Evolutionary conservation across 2,329 filamentous ascomycete species (phyloP).

Genomic region (Xylariaceae sp.): DNA sequence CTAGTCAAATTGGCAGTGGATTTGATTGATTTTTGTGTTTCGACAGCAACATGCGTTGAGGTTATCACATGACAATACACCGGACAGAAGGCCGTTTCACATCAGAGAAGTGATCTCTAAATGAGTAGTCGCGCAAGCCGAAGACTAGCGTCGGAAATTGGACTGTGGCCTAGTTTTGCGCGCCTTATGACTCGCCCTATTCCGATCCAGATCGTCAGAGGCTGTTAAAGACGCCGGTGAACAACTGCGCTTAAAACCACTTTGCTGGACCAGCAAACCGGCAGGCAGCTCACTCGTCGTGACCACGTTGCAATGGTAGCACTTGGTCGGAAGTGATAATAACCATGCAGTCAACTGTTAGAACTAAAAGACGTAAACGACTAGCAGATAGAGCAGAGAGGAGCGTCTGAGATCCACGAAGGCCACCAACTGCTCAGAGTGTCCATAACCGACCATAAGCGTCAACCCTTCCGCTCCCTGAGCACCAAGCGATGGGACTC

Average conservation of each 20-base stretch:
- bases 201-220: slow-evolving; percentile 7
- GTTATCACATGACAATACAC: slow-evolving; percentile 17
- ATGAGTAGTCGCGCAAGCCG: slow-evolving; percentile 15
- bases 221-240: slow-evolving; percentile 7
- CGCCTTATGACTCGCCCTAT: slow-evolving; percentile 13
- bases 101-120: slow-evolving; percentile 18
- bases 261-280: slow-evolving; percentile 9
- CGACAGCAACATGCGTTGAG: slow-evolving; percentile 17
- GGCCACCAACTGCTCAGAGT: no score
- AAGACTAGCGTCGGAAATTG: slow-evolving; percentile 19
- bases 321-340: slow-evolving; percentile 5
- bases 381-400: neutral
- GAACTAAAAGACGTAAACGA: slow-evolving; percentile 9
- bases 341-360: slow-evolving; percentile 9
- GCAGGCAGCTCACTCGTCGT: neutral
- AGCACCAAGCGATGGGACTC: neutral
- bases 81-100: slow-evolving; percentile 15
- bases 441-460: slow-evolving; percentile 1
- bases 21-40: slow-evolving; percentile 39
- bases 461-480: neutral
- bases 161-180: slow-evolving; percentile 22
- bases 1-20: slow-evolving; percentile 81
- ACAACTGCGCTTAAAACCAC: slow-evolving; percentile 3
- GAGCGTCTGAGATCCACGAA: slow-evolving; percentile 4
- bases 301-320: slow-evolving; percentile 3